phyloP scores from a whole-genome alignment of 2,329 filamentous ascomycete species.

The Exophiala aquamarina region DNA sequence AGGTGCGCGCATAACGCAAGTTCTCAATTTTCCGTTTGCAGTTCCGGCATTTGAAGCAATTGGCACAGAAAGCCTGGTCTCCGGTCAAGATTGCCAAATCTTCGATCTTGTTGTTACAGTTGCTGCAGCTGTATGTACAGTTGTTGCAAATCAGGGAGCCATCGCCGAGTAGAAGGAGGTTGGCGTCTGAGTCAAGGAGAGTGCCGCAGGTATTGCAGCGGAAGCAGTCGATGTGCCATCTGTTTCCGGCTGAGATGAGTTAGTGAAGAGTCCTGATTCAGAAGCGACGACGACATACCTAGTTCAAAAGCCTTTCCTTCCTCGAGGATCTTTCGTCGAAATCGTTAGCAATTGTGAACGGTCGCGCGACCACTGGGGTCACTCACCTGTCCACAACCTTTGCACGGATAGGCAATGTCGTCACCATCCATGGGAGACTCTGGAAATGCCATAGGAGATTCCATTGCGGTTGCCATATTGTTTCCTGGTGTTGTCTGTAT shows the following conservation, averaged over 20 bases:
- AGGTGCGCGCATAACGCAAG: slow-evolving; percentile 92
- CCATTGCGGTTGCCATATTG: slow-evolving; percentile 56
- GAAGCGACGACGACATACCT: slow-evolving; percentile 54
- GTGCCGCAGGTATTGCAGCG: slow-evolving; percentile 94
- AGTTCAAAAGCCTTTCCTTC: slow-evolving; percentile 98
- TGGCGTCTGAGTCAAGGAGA: slow-evolving; percentile 95
- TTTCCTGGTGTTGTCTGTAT: slow-evolving; percentile 5
- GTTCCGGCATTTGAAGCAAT: slow-evolving; percentile 95
- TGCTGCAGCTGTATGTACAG: slow-evolving; percentile 98
- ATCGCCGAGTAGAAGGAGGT: slow-evolving; percentile 93
- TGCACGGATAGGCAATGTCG: slow-evolving; percentile 80
- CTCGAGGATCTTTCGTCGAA: slow-evolving; percentile 73
- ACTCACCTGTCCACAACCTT: slow-evolving; percentile 85
- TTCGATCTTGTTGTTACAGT: slow-evolving; percentile 96
- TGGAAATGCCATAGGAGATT: slow-evolving; percentile 55
- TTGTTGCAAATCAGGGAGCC: slow-evolving; percentile 99
- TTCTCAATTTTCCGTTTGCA: slow-evolving; percentile 99
- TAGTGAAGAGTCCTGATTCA: slow-evolving; percentile 26
- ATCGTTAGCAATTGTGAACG: slow-evolving; percentile 28
- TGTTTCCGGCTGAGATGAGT: slow-evolving; percentile 71
- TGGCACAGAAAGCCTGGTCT: slow-evolving; percentile 96
- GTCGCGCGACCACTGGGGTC: not conserved
- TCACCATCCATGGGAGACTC: slow-evolving; percentile 71
- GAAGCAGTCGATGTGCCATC: slow-evolving; percentile 99
- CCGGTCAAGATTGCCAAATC: slow-evolving; percentile 96